Conservation (phyloP, 179 eudicot genomes). For the Nepenthes alata region DNA sequence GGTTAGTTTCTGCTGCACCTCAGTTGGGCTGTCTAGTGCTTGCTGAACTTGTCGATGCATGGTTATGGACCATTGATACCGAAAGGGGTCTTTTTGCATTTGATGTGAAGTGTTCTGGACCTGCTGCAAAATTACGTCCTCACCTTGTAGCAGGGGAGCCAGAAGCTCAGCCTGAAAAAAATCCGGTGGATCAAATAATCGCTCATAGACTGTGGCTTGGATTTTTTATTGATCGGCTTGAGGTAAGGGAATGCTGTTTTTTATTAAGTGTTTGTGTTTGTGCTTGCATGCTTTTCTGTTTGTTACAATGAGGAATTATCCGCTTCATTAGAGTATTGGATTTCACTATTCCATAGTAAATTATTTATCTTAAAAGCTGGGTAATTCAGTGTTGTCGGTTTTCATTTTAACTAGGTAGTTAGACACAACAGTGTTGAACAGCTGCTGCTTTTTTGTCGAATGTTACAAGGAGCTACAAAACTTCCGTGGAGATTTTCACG, state of each 20-base stretch:
- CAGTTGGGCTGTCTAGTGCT: slow-evolving; percentile 85
- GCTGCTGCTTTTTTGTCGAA: slow-evolving; percentile 84
- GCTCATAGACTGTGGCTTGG: slow-evolving; percentile 99
- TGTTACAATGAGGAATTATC: too few species aligned
- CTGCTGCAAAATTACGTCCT: slow-evolving; percentile 84
- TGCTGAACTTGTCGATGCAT: slow-evolving; percentile 98
- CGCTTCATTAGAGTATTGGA: too few species aligned
- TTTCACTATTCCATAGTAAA: not conserved
- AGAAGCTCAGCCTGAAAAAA: slow-evolving; percentile 66
- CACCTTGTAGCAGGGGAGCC: slow-evolving; percentile 96
- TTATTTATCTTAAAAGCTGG: not conserved
- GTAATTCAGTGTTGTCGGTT: not conserved
- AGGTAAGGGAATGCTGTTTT: slow-evolving; percentile 29
- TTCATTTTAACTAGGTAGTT: slow-evolving; percentile 45
- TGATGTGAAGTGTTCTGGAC: slow-evolving; percentile 68
- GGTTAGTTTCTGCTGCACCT: slow-evolving; percentile 99
- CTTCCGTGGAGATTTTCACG: slow-evolving; percentile 69
- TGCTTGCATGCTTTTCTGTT: too few species aligned
- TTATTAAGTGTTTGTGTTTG: not conserved
- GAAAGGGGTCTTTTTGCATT: slow-evolving; percentile 95
- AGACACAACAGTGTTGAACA: slow-evolving; percentile 84
- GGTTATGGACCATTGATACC: slow-evolving; percentile 98
- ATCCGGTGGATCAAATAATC: slow-evolving; percentile 89
- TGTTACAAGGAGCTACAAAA: slow-evolving; percentile 92
- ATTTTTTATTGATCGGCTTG: slow-evolving; percentile 90